A percentile compares a stretch with the other conserved stretches of the same genome.
Conservation (phyloP, 1,139 yeast genomes). For the Blastobotrys persicus region DNA sequence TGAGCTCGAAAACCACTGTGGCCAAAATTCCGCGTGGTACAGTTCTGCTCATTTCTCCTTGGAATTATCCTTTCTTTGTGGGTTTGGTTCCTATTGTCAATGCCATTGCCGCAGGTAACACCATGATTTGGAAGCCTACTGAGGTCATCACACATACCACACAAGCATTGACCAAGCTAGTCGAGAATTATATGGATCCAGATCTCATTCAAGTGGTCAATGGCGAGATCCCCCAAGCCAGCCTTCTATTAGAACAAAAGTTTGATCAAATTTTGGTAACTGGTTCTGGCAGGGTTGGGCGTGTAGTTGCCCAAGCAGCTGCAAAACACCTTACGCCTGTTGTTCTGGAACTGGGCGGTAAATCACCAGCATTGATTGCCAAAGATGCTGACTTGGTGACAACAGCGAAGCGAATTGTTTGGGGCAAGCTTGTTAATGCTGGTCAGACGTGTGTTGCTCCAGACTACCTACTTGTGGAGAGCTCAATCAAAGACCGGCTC, state of each 20-base stretch:
- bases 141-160: slow-evolving; percentile 71
- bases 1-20: slow-evolving; percentile 49
- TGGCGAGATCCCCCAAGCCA: slow-evolving; percentile 73
- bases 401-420: slow-evolving; percentile 65
- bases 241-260: slow-evolving; percentile 59
- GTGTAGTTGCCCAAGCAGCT: slow-evolving; percentile 73
- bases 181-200: slow-evolving; percentile 53
- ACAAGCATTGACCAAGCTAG: slow-evolving; percentile 52
- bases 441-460: slow-evolving; percentile 93
- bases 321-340: slow-evolving; percentile 82
- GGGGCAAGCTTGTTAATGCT: slow-evolving; percentile 79
- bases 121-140: slow-evolving; percentile 75
- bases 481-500: slow-evolving; percentile 53
- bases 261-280: slow-evolving; percentile 87
- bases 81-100: slow-evolving; percentile 67
- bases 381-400: slow-evolving; percentile 45
- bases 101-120: slow-evolving; percentile 86
- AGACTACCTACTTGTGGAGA: slow-evolving; percentile 73
- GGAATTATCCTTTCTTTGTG: slow-evolving; percentile 78
- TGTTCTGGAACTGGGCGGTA: slow-evolving; percentile 88
- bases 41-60: slow-evolving; percentile 75
- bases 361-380: slow-evolving; percentile 76
- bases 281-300: slow-evolving; percentile 76
- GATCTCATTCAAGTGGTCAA: slow-evolving; percentile 60
- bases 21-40: slow-evolving; percentile 75